phyloP scores from a whole-genome alignment of 306 rosid genomes.

The Dalbergia cultrata region DNA sequence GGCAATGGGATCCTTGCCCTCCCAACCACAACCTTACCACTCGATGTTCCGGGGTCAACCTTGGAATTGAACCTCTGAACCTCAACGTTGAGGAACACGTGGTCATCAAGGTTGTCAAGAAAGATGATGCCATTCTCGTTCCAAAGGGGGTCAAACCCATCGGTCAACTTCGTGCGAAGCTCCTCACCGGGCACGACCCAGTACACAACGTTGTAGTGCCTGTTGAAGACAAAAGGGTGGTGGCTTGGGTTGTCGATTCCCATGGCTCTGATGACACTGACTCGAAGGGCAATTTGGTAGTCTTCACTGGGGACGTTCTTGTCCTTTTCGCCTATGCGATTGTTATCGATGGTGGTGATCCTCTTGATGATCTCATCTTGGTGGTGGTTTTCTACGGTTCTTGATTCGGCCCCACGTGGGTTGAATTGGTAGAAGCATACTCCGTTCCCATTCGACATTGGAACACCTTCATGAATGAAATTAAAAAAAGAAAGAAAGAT shows the following conservation, averaged over 20 bases:
- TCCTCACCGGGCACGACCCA: constrained; percentile 37
- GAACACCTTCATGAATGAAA: neutral
- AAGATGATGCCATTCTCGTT: neutral
- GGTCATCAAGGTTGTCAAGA: neutral
- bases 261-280: neutral
- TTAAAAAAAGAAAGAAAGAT: neutral
- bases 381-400: neutral
- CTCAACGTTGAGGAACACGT: constrained; percentile 19
- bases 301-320: neutral
- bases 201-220: constrained; percentile 8
- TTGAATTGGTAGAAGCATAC: neutral
- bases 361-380: neutral
- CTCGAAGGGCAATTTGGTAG: neutral
- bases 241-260: neutral
- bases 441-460: neutral
- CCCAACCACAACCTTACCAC: constrained; percentile 25
- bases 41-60: constrained; percentile 15
- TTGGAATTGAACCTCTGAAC: neutral
- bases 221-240: neutral
- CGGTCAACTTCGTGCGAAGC: neutral
- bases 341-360: neutral
- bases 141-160: constrained; percentile 1
- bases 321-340: neutral
- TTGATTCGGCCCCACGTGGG: neutral
- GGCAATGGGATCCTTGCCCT: constrained; percentile 39